Evolutionary conservation across 768 basidiomycete genomes (phyloP).

Genomic region (Mycena pura): DNA sequence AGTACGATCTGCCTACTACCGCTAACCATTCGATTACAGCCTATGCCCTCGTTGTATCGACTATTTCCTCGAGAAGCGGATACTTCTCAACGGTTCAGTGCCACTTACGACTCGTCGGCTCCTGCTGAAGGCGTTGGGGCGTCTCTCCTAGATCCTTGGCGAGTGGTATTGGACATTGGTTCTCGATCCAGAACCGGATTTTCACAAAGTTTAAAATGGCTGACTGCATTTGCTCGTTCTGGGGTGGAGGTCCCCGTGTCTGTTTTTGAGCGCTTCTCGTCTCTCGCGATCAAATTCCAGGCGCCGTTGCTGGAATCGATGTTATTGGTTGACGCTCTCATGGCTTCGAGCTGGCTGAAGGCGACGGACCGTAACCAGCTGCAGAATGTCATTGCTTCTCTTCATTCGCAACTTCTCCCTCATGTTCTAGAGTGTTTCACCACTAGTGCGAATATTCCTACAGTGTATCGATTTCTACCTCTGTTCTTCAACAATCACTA

Average conservation of each 20-base stretch:
- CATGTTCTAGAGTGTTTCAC: conserved; percentile 47
- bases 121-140: conserved; percentile 36
- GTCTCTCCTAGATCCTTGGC: conserved; percentile 59
- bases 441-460: conserved; percentile 32
- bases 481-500: not conserved
- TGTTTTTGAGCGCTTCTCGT: conserved; percentile 55
- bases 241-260: conserved; percentile 67
- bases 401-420: conserved; percentile 52
- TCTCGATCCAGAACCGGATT: conserved; percentile 50
- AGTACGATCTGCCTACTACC: not conserved
- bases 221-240: conserved; percentile 65
- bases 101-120: conserved; percentile 38
- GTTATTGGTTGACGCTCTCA: conserved; percentile 58
- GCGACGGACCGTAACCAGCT: conserved; percentile 66
- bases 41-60: conserved; percentile 58
- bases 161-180: conserved; percentile 52
- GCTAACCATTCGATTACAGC: conserved; percentile 38
- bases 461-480: conserved; percentile 46
- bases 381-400: conserved; percentile 52
- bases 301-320: conserved; percentile 52
- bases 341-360: conserved; percentile 67
- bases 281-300: conserved; percentile 45
- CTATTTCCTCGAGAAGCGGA: conserved; percentile 65
- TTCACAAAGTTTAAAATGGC: conserved; percentile 59
- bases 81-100: conserved; percentile 45